Conservation (phyloP, 1,139 yeast genomes). For the Eremothecium cymbalariae region DNA sequence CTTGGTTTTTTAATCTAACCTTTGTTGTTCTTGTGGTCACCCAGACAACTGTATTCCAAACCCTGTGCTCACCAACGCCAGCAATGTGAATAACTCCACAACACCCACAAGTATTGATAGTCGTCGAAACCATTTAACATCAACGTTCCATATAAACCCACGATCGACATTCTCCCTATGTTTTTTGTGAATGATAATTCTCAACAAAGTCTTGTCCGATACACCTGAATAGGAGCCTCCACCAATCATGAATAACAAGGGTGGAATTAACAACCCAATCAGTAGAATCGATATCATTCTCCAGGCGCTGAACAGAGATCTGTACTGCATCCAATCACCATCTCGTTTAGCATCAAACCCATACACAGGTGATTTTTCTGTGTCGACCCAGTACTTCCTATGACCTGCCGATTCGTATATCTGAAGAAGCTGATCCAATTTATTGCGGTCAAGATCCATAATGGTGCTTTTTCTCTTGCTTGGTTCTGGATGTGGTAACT, state of each 20-base stretch:
- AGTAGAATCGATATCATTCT: constrained; percentile 16
- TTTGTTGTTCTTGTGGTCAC: neutral
- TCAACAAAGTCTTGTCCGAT: constrained; percentile 18
- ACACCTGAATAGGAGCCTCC: constrained; percentile 15
- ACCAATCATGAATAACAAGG: constrained; percentile 23
- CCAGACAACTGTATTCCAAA: constrained; percentile 32
- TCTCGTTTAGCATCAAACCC: too few species aligned
- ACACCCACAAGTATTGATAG: constrained; percentile 17
- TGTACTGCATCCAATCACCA: too few species aligned
- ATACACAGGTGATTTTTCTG: too few species aligned
- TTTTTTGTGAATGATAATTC: constrained; percentile 17
- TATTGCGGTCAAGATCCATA: too few species aligned
- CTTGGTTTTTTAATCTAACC: neutral
- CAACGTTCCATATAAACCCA: constrained; percentile 25
- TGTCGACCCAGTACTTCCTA: too few species aligned
- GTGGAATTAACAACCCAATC: constrained; percentile 19
- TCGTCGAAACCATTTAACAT: constrained; percentile 21
- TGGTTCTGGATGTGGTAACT: too few species aligned
- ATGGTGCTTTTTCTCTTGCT: too few species aligned
- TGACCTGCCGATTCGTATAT: too few species aligned
- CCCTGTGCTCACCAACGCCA: constrained; percentile 31
- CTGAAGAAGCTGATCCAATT: too few species aligned
- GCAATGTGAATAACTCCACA: constrained; percentile 14
- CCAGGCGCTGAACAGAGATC: constrained; percentile 17
- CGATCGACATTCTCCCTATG: constrained; percentile 19